phyloP scores from a whole-genome alignment of 1,139 yeast genomes.

The Yamadazyma conglobata region DNA sequence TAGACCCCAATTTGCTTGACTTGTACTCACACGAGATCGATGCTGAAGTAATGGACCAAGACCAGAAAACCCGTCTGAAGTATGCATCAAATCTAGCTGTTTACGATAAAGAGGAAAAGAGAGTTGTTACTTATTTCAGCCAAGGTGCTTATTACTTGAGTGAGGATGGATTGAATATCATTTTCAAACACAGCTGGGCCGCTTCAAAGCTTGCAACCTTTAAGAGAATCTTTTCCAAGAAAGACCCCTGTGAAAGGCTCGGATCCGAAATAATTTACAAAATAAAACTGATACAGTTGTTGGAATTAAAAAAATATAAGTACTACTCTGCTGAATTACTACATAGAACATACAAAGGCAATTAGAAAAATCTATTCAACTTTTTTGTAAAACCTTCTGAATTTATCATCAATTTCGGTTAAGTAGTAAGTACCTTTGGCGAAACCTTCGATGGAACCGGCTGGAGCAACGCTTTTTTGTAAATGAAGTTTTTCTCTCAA shows the following conservation, averaged over 20 bases:
- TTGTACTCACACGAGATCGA: too few species aligned
- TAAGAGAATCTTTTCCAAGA: too few species aligned
- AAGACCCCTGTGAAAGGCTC: too few species aligned
- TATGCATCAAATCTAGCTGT: neutral
- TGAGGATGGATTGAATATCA: constrained; percentile 8
- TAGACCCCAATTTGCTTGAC: too few species aligned
- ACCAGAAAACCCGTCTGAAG: too few species aligned
- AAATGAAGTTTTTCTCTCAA: constrained; percentile 88
- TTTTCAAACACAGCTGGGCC: neutral
- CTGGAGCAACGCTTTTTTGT: constrained; percentile 74
- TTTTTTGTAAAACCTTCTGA: constrained; percentile 52
- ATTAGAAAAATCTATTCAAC: constrained; percentile 8
- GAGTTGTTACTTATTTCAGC: constrained; percentile 3
- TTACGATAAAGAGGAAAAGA: neutral
- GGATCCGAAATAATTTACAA: too few species aligned
- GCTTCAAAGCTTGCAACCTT: neutral
- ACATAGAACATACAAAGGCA: constrained; percentile 1
- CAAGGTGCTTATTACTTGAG: constrained; percentile 8
- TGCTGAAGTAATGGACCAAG: too few species aligned
- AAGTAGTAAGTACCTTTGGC: constrained; percentile 81
- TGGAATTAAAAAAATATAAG: constrained; percentile 5
- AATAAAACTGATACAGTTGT: constrained; percentile 2
- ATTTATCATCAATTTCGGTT: constrained; percentile 80
- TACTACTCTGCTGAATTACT: constrained; percentile 1
- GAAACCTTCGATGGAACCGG: constrained; percentile 71